Evolutionary conservation across 768 basidiomycete species (phyloP), one percentile per base, ranked within the genome.

Genomic region (Flagelloscypha sp.): DNA sequence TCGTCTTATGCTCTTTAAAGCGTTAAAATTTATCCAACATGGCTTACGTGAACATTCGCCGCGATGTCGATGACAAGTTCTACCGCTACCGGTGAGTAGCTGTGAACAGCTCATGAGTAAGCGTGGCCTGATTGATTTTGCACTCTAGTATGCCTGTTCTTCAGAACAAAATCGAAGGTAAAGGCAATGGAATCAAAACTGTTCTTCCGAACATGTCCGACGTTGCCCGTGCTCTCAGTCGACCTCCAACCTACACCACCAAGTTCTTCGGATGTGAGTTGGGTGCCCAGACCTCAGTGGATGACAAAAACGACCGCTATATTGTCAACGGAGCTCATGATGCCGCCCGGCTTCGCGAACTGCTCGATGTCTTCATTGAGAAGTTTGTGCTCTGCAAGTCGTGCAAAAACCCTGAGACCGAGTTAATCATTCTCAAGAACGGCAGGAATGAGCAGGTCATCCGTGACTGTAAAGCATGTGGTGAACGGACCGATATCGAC

Each of bases 341-440:
- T 45, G 82, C 89, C 27, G 65, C 76, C 28, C 85, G 92, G 40
- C 78, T 99, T 19, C 85, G 93, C 39, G 94, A 98, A 59, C 78
- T 99, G 11, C 82, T 99, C 49, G 94, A 98, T 58, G 74, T 60
- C 31, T 99, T 98, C 72, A 99, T 99, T 66, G 89, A 94, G 50
- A 97, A 97, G 62, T 99, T 95, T 48, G 90, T 99, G 28, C 79
- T 99, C 11, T 99, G 95, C 66, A 82, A 80, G 40, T 76, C 85
- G 7, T 99, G 95, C 84, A 97, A 98, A 68, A 99, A 99, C 56
- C 95, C 95, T 8, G 95, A 99, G 64, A 99, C 95, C 21, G 93
- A 97, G 52, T 77, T 97, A 29, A 62, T 89, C 64, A 76, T 99
- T 55, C 77, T 89, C 57, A 93, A 88, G 61, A 63, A 54, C 38